A percentile compares a stretch with the other conserved stretches of the same genome.
Conservation (phyloP, 345 rosid genomes). For the Arabis alpina region DNA sequence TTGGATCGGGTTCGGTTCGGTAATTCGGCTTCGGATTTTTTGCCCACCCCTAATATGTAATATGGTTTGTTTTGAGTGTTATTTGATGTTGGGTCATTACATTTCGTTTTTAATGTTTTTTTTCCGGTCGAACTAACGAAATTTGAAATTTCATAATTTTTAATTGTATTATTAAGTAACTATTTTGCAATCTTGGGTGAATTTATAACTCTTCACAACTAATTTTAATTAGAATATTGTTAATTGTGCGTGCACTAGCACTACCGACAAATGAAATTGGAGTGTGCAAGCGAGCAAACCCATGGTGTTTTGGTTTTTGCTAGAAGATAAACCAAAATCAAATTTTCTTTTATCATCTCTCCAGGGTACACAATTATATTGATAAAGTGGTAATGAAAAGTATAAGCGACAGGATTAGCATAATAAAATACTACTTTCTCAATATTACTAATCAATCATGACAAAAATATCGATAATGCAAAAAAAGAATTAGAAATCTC, state of each 20-base stretch:
- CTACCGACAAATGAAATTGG: slow-evolving; percentile 11
- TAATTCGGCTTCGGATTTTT: no score
- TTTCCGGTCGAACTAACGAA: no score
- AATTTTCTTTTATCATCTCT: background rate
- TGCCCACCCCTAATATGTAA: no score
- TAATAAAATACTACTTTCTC: slow-evolving; percentile 17
- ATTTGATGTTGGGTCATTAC: no score
- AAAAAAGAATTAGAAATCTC: slow-evolving; percentile 29
- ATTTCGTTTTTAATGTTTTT: no score
- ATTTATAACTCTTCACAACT: background rate
- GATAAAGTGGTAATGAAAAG: background rate
- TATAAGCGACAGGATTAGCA: slow-evolving; percentile 22
- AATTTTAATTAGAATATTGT: slow-evolving; percentile 3
- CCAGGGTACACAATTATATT: background rate
- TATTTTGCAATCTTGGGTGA: background rate
- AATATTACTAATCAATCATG: background rate
- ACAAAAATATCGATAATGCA: slow-evolving; percentile 4
- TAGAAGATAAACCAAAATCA: slow-evolving; percentile 12
- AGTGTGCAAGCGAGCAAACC: slow-evolving; percentile 23
- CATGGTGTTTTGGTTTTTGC: slow-evolving; percentile 22
- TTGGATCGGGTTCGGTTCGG: no score
- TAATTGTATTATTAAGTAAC: no score
- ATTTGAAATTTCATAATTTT: no score
- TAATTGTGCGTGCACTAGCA: slow-evolving; percentile 23
- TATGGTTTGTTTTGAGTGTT: no score